phyloP scores from a whole-genome alignment of 305 asterid genomes.

The Fraxinus latifolia region DNA sequence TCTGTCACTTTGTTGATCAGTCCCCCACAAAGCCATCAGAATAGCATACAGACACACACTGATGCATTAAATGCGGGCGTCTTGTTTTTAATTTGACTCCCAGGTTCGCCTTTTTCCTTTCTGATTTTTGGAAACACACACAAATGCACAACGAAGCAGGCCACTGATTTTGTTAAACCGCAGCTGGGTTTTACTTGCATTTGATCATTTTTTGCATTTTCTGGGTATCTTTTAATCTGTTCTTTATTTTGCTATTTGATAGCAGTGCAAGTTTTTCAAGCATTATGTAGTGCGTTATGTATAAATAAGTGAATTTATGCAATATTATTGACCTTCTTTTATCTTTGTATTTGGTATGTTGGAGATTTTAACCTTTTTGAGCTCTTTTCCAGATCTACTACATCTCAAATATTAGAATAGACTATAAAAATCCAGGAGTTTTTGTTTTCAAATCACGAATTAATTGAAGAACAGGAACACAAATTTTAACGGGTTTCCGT shows the following conservation, averaged over 20 bases:
- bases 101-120: not conserved
- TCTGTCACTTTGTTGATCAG: not conserved
- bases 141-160: not conserved
- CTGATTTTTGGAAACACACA: not conserved
- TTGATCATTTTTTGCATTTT: not conserved
- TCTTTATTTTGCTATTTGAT: not conserved
- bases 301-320: not conserved
- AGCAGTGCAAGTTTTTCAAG: not conserved
- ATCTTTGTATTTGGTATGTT: not conserved
- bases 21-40: not conserved
- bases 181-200: not conserved
- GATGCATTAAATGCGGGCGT: not conserved
- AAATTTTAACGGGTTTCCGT: slow-evolving; percentile 2
- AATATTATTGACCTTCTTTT: not conserved
- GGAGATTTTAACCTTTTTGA: slow-evolving; percentile 5
- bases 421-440: not conserved
- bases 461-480: not conserved
- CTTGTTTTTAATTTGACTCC: not conserved
- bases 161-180: not conserved
- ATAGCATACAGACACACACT: not conserved
- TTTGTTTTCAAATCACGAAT: not conserved
- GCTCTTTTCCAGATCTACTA: slow-evolving; percentile 28
- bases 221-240: not conserved
- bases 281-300: not conserved
- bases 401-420: not conserved